phyloP scores from a whole-genome alignment of 805 yeast genomes.

The Candida loeiensis region DNA sequence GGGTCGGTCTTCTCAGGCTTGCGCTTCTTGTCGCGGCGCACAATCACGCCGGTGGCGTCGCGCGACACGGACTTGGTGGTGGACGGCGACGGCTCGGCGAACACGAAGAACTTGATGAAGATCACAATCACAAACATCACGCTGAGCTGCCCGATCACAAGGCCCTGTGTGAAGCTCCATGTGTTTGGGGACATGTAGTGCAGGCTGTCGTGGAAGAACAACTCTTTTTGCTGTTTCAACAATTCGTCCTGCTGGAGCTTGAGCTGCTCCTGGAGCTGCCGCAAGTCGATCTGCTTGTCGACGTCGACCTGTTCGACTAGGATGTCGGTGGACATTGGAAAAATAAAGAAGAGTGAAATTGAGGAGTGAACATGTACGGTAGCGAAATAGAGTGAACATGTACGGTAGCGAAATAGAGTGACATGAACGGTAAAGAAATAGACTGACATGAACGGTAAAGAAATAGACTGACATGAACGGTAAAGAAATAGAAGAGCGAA shows the following conservation, averaged over 20 bases:
- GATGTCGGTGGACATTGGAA: neutral
- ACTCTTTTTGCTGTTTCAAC: constrained; percentile 25
- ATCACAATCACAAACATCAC: constrained; percentile 60
- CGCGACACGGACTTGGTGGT: constrained; percentile 19
- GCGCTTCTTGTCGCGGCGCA: constrained; percentile 30
- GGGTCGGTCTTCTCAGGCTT: constrained; percentile 11
- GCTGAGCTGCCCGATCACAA: constrained; percentile 69
- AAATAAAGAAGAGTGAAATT: neutral
- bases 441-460: too few relatives aligned
- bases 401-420: too few relatives aligned
- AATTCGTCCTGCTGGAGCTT: constrained; percentile 29
- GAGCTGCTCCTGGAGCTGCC: constrained; percentile 26
- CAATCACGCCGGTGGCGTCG: constrained; percentile 32
- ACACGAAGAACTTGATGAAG: constrained; percentile 72
- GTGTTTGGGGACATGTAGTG: constrained; percentile 12
- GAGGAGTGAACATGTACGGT: neutral
- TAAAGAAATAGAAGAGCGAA: too few relatives aligned
- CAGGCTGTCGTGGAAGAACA: constrained; percentile 17
- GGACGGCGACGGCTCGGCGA: constrained; percentile 60
- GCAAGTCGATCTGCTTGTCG: constrained; percentile 5
- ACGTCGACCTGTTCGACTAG: neutral
- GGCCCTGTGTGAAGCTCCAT: constrained; percentile 78
- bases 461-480: too few relatives aligned
- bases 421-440: too few relatives aligned
- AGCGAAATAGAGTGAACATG: too few relatives aligned